Base-by-base conservation (phyloP, 441 rosid species). In the Brassica balearica region DNA sequence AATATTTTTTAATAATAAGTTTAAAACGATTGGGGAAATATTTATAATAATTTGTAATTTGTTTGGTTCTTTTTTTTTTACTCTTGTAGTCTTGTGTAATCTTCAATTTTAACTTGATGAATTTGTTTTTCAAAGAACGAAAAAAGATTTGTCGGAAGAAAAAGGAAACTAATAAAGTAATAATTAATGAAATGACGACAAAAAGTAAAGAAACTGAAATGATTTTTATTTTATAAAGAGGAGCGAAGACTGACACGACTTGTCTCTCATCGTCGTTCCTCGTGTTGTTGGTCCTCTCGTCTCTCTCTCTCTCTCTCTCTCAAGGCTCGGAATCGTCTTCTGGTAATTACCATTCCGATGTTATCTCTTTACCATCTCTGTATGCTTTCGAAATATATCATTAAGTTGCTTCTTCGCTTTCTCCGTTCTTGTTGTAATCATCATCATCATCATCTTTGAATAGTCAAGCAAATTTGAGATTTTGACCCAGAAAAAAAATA, bases 231-330 rank as follows among this genome's bases (percentile, higher is more conserved):
- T 23, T 23, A 63, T 64, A 64, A 64, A 63, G 41, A 38, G 56
- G 66, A 59, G 22, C 58, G 66, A 71, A 59, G 67, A 71, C 75
- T 60, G 75, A 71, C 38, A n/a, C 63, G 75, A 71, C 75, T 60
- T 22, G 12, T 60, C 75, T 34, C 29, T 38, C 58, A 38, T 36
- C 65, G 32, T 59, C 32, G 41, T 70, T 71, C 75, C 36, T 71
- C 75, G 55, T n/a, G 22, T 38, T 10, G 36, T 23, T 23, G 74
- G 74, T 71, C 69, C 53, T 65, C 70, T 41, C 70, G 20, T 65
- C 53, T 65, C 55, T 65, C 48, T 53, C 63, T 61, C 65, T 25
- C 38, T 36, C n/a, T 63, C 41, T 17, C n/a, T 69, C 32, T 69
- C 53, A 19, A 0, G 20, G 36, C 65, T 41, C 14, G 67, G 75